Base-by-base conservation (phyloP, 768 basidiomycete species). In the Hirschioporus abietinus region DNA sequence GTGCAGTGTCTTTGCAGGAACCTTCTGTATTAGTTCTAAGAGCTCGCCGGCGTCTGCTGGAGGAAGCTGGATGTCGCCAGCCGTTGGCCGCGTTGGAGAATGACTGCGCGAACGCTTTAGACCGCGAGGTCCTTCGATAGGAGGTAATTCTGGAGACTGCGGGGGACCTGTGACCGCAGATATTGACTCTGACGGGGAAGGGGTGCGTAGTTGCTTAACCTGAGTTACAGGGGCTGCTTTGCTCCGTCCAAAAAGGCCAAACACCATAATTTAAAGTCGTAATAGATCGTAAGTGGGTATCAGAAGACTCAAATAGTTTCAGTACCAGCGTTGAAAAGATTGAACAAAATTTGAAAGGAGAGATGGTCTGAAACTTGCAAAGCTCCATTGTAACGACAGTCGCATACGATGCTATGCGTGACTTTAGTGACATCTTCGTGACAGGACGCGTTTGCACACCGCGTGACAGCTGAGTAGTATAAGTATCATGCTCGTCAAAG, bases 1-100 rank as follows among this genome's bases (percentile, higher is more conserved):
- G 72, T 90, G 88, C 0, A 92, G 78, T 0, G 82, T 86, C 75
- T 90, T 88, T 7, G 90, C 78, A 12, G 90, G 90, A 57, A 91
- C 82, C 15, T 85, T 52, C 34, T 78, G 73, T 71, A 92, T 79
- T 68, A 89, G 81, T 7, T 83, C 71, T 60, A 81, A 76, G 1
- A 92, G 77, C 15, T 78, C 71, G 30, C 76, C 72, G 4, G 84
- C 73, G 69, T 86, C 81, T 68, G 74, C 52, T 75, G 76, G 61
- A 74, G 74, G 12, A 63, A 1, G 72, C 70, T 35, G 66, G 27
- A 64, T 69, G 63, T 66, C 34, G 70, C 67, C 30, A 68, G 69
- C 5, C 59, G 62, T 35, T 66, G 68, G 63, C 69, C 69, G 67
- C 26, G 78, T 73, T 20, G 74, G 73, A 5, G 78, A n/a, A 65